phyloP scores from a whole-genome alignment of 148 eudicot genomes.

The Polygonum aviculare region DNA sequence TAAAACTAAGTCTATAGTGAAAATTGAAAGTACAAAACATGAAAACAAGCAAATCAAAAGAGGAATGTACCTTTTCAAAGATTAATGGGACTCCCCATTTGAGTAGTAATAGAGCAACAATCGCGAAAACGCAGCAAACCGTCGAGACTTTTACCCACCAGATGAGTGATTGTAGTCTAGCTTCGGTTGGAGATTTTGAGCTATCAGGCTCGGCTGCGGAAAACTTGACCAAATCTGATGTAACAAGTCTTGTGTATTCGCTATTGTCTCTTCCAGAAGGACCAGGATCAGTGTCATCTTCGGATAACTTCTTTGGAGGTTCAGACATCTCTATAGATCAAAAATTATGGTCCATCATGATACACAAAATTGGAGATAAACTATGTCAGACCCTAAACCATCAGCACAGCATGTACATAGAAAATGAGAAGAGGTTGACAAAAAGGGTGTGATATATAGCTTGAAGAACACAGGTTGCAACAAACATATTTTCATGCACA shows the following conservation, averaged over 20 bases:
- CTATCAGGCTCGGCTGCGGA: slow-evolving; percentile 31
- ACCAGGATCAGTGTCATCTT: slow-evolving; percentile 25
- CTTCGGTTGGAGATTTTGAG: slow-evolving; percentile 24
- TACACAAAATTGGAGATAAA: neutral
- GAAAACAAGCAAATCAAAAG: neutral
- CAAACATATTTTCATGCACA: neutral
- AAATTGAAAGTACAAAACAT: neutral
- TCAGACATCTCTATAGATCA: slow-evolving; percentile 5
- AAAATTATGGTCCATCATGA: neutral
- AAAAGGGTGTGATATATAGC: neutral
- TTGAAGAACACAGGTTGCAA: neutral
- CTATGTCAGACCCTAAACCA: neutral
- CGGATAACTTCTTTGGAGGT: neutral
- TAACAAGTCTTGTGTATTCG: slow-evolving; percentile 67
- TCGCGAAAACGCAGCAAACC: slow-evolving; percentile 30
- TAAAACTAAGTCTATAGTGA: neutral
- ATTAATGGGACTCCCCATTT: slow-evolving; percentile 89
- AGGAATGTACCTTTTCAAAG: slow-evolving; percentile 68
- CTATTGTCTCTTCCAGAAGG: slow-evolving; percentile 48
- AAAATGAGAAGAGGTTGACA: neutral
- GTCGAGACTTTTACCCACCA: slow-evolving; percentile 73
- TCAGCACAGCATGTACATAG: neutral
- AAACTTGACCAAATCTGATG: slow-evolving; percentile 32
- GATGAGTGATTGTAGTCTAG: slow-evolving; percentile 23
- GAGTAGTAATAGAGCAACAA: slow-evolving; percentile 32